Conservation (phyloP, 2,329 filamentous ascomycete species). For the Venturia oleaginea region DNA sequence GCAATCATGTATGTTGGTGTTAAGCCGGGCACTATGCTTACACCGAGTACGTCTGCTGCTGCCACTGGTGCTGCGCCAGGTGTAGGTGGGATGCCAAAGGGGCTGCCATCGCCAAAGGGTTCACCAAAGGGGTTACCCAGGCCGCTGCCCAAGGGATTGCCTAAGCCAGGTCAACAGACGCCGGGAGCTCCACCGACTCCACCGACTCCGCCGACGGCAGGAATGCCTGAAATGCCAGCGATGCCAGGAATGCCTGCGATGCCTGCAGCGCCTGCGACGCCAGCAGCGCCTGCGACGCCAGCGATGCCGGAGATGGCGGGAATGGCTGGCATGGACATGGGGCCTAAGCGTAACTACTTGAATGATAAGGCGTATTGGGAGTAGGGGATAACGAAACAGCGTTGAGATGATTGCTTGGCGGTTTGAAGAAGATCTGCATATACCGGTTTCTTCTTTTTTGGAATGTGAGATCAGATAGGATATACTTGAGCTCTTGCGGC, state of each 20-base stretch:
- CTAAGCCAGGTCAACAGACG: not conserved
- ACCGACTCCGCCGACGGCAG: not conserved
- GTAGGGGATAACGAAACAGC: not conserved
- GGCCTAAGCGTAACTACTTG: not conserved
- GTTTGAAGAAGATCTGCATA: no score
- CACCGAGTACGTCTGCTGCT: not conserved
- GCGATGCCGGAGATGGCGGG: not conserved
- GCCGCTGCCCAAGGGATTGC: not conserved
- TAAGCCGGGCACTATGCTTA: not conserved
- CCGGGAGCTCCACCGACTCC: not conserved
- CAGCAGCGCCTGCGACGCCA: no score
- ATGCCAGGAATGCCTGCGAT: no score
- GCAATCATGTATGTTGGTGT: constrained; percentile 13
- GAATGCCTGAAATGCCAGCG: no score
- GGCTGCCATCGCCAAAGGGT: not conserved
- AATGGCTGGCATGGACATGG: not conserved
- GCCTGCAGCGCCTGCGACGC: no score
- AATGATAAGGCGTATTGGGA: not conserved
- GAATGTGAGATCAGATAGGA: no score
- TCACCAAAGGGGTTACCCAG: not conserved
- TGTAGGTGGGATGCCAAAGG: not conserved
- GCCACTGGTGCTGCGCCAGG: not conserved
- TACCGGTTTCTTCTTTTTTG: not conserved
- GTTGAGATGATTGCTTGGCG: not conserved
- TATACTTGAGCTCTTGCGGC: no score